These are phyloP conservation scores for Sclerotinia subarctica DNA, from an alignment of 2,329 filamentous ascomycete species.

Conservation along the genomic window DNA sequence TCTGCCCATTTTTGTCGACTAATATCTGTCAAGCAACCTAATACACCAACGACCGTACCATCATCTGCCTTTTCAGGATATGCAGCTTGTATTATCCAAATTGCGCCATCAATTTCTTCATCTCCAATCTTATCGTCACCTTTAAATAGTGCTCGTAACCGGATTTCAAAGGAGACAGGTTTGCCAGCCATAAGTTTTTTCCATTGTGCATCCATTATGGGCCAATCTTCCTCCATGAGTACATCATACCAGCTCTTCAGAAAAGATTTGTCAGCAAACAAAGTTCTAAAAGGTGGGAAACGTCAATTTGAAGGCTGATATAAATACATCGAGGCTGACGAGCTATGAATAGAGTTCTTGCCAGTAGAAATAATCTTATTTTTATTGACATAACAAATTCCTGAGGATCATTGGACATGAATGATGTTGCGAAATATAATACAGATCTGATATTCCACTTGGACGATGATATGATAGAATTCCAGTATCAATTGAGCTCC, in stretches of 20 bases:
- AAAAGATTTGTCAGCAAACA: neutral
- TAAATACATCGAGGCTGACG: neutral
- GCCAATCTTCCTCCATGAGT: slow-evolving; percentile 12
- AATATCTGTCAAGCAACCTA: slow-evolving; percentile 82
- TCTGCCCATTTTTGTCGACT: slow-evolving; percentile 76
- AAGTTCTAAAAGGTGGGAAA: neutral
- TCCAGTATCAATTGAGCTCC: neutral
- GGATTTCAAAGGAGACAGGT: slow-evolving; percentile 29
- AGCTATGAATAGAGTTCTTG: neutral
- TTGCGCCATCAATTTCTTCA: slow-evolving; percentile 58
- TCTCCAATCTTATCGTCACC: slow-evolving; percentile 51
- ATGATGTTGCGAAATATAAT: no score
- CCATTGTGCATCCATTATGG: slow-evolving; percentile 29
- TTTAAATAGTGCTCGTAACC: slow-evolving; percentile 44
- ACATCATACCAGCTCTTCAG: neutral
- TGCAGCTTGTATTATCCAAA: slow-evolving; percentile 74
- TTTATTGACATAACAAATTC: neutral
- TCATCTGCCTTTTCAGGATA: slow-evolving; percentile 65
- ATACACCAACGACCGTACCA: slow-evolving; percentile 68
- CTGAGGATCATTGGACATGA: neutral
- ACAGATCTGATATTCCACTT: neutral
- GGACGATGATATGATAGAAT: neutral
- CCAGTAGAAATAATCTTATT: neutral
- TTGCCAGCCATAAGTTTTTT: slow-evolving; percentile 27
- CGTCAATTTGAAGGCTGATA: neutral